Conservation (phyloP, 192 early-diverging fungal genomes). For the Diversispora epigaea region DNA sequence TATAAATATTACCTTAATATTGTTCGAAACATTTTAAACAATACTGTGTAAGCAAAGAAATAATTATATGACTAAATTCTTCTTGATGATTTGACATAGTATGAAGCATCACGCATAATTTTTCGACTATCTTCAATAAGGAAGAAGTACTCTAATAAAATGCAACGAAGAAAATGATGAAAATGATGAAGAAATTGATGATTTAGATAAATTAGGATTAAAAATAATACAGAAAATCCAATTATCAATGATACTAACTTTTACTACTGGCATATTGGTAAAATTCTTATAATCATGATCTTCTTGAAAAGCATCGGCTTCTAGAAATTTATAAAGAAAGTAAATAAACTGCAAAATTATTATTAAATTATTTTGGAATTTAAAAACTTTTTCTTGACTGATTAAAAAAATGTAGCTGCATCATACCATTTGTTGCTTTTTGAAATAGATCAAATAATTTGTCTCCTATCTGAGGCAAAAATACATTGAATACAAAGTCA, state of each 20-base stretch:
- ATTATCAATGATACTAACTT: conserved; percentile 44
- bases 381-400: no score
- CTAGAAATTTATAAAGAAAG: conserved; percentile 32
- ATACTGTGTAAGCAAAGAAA: conserved; percentile 62
- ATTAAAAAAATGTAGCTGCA: neutral
- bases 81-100: conserved; percentile 67
- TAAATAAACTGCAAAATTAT: neutral
- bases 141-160: conserved; percentile 61
- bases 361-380: neutral
- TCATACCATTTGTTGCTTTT: conserved; percentile 59
- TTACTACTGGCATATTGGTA: conserved; percentile 66
- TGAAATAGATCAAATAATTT: conserved; percentile 74
- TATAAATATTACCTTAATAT: conserved; percentile 45
- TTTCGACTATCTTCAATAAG: conserved; percentile 60
- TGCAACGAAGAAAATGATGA: conserved; percentile 10
- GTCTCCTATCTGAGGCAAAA: conserved; percentile 83
- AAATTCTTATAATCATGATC: conserved; percentile 51
- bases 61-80: conserved; percentile 71
- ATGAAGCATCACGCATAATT: conserved; percentile 60
- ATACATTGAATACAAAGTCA: conserved; percentile 78
- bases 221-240: neutral
- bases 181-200: no score
- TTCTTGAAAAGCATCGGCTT: conserved; percentile 50
- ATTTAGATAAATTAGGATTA: neutral
- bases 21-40: conserved; percentile 67